Percentiles rank a stretch among this genome's conserved stretches.
Conservation (phyloP, 2,329 filamentous ascomycete species). For the Clarireedia paspali region DNA sequence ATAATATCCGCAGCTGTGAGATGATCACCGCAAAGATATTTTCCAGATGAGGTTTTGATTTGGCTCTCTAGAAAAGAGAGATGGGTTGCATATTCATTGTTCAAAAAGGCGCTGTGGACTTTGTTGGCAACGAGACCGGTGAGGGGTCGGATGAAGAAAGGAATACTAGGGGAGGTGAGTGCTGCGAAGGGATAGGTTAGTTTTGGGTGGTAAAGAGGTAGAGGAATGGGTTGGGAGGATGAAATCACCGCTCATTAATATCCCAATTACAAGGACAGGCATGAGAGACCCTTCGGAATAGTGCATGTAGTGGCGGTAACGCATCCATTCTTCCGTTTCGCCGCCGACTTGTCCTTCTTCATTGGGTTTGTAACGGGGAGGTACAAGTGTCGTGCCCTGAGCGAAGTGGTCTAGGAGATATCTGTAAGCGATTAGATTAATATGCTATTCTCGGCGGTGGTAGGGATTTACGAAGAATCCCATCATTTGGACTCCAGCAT, state of each 20-base stretch:
- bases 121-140: slow-evolving; percentile 44
- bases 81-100: slow-evolving; percentile 39
- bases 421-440: slow-evolving; percentile 11
- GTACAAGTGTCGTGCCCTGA: slow-evolving; percentile 40
- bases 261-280: slow-evolving; percentile 55
- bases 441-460: not conserved
- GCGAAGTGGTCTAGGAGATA: slow-evolving; percentile 66
- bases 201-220: not conserved
- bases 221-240: too few species aligned
- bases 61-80: slow-evolving; percentile 44
- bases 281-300: slow-evolving; percentile 82
- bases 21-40: slow-evolving; percentile 41
- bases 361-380: slow-evolving; percentile 48
- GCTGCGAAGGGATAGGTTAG: slow-evolving; percentile 29
- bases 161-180: slow-evolving; percentile 48
- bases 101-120: slow-evolving; percentile 37
- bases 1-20: slow-evolving; percentile 45
- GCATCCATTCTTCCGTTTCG: slow-evolving; percentile 53
- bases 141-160: slow-evolving; percentile 63
- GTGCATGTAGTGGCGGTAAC: slow-evolving; percentile 66
- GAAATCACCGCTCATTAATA: slow-evolving; percentile 48
- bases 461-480: too few species aligned
- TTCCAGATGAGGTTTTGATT: slow-evolving; percentile 38
- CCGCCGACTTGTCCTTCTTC: slow-evolving; percentile 49
- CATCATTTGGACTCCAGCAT: not conserved